Conservation (phyloP, 192 early-diverging fungal species). For the Hyaloraphidium curvatum region DNA sequence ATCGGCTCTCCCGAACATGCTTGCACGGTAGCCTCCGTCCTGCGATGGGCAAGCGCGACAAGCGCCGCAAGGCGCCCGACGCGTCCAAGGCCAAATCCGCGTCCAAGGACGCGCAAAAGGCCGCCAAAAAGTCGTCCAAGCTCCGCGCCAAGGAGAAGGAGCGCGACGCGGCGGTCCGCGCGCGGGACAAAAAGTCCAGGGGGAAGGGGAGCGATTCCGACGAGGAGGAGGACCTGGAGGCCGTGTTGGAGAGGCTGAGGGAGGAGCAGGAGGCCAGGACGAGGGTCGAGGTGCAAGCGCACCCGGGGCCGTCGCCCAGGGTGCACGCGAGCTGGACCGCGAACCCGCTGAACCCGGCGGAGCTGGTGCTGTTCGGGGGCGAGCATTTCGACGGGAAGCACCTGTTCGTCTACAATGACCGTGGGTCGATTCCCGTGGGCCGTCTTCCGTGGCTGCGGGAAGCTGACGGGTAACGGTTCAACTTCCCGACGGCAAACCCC, state of each 20-base stretch:
- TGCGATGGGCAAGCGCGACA: constrained; percentile 3
- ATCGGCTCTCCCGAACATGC: too few species aligned
- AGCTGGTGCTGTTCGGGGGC: constrained; percentile 45
- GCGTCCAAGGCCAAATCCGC: not conserved
- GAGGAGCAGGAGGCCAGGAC: not conserved
- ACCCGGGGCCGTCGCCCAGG: constrained; percentile 20
- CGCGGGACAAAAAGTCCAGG: too few species aligned
- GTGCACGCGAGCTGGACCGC: constrained; percentile 36
- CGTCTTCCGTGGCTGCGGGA: too few species aligned
- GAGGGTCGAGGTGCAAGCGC: not conserved
- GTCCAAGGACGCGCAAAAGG: not conserved
- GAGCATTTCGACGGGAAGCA: constrained; percentile 46
- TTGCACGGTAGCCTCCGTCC: too few species aligned
- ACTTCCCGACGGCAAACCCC: too few species aligned
- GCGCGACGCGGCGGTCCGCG: not conserved
- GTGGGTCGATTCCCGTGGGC: too few species aligned
- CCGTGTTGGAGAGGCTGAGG: not conserved
- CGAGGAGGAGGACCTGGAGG: not conserved
- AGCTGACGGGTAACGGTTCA: too few species aligned
- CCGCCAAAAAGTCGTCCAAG: not conserved
- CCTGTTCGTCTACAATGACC: constrained; percentile 39
- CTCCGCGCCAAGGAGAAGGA: not conserved
- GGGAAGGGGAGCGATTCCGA: too few species aligned
- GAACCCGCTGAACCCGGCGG: constrained; percentile 33
- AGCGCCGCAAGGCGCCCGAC: not conserved